Evolutionary conservation across 2,329 filamentous ascomycete genomes (phyloP), one percentile per base, ranked within the genome.

Genomic region (Parafenestella ontariensis): DNA sequence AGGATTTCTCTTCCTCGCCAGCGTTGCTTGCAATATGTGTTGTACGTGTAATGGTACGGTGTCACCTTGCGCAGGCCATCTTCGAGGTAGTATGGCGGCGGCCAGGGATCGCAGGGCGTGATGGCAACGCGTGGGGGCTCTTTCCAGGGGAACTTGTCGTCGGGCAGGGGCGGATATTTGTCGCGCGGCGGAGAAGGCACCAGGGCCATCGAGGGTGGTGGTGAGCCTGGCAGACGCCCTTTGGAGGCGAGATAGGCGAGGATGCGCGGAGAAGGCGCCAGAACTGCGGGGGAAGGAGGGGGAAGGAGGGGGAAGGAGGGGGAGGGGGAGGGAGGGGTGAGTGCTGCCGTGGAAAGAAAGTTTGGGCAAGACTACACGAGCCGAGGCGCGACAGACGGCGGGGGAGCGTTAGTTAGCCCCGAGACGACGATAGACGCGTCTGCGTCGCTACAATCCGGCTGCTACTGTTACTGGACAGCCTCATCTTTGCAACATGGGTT

Each of bases 41-140:
- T 96, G 81, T 97, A 97, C 2, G 93, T 97, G 75, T 84, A 97
- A 73, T 95, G 87, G 73, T 99, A 98, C 3, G 94, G 94, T 39
- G 83, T 83, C 28, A 97, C 89, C 60, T 92, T 88, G 46, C 93
- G 88, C 58, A 99, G 79, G 8, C 91, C 92, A 64, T 89, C 88
- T 66, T 96, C 89, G 58, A 96, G 82, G 67, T 89, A 89, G 77
- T 97, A 98, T 0, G 92, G 92, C 52, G 81, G 79, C 42, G 85
- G 84, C 82, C 84, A 87, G 1, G 85, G 85, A 49, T 76, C 71
- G 63, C 72, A 74, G 49, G 73, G 72, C 11, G 84, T 85, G 24
- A 79, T 78, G 34, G 79, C 73, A 2, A 84, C 80, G 24, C 76
- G 59, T 15, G 83, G 81, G 13, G 83, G 80, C 54, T 79, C 68